Evolutionary conservation across 129 eudicot species (phyloP).

Genomic region (Flaveria trinervia): DNA sequence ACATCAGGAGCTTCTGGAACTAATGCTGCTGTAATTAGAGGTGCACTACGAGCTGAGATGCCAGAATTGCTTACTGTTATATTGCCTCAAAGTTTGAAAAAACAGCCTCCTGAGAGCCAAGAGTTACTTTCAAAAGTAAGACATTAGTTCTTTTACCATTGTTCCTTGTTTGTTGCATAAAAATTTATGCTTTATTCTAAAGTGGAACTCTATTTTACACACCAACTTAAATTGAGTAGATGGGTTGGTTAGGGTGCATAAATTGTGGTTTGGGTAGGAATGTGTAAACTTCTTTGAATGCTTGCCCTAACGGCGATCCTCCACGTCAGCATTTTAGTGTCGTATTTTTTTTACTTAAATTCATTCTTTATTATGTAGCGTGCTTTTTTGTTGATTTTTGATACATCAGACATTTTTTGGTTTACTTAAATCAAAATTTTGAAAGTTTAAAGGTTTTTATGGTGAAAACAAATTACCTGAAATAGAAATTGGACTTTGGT

Average conservation of each 20-base stretch:
- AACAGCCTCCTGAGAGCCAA: slow-evolving; percentile 98
- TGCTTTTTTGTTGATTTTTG: neutral
- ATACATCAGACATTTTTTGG: neutral
- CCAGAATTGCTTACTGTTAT: slow-evolving; percentile 95
- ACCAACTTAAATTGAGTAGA: neutral
- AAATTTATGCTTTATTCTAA: neutral
- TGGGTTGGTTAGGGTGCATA: neutral
- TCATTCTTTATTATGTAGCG: neutral
- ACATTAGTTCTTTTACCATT: neutral
- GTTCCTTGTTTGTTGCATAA: neutral
- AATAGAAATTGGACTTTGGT: neutral
- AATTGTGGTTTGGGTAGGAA: neutral
- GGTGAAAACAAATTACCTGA: neutral
- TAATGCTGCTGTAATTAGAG: slow-evolving; percentile 97
- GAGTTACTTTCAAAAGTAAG: slow-evolving; percentile 93
- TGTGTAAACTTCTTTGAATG: neutral
- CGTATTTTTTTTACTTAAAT: neutral
- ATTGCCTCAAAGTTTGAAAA: slow-evolving; percentile 94
- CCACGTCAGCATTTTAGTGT: neutral
- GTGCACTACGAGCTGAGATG: slow-evolving; percentile 94
- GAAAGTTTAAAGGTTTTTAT: neutral
- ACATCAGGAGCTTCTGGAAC: slow-evolving; percentile 99
- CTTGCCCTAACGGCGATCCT: neutral
- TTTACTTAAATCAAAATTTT: neutral
- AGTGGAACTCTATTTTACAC: neutral